Evolutionary conservation across 2,329 filamentous ascomycete genomes (phyloP).

Genomic region (Phialemonium atrogriseum): DNA sequence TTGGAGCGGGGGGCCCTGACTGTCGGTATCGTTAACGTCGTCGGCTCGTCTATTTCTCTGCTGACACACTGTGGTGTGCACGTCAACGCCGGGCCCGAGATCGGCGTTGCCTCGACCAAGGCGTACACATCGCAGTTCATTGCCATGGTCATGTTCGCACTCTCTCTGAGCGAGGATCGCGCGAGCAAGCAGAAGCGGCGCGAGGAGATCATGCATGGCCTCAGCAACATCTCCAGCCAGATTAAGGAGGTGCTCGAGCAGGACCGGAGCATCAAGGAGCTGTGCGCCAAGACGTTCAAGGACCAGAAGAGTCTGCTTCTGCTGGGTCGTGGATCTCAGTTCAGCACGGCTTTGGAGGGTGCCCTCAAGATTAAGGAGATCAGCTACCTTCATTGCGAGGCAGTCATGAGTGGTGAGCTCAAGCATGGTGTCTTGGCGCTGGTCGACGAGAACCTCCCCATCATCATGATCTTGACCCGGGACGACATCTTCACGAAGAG

Average conservation of each 20-base stretch:
- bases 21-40: slow-evolving; percentile 96
- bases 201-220: slow-evolving; percentile 92
- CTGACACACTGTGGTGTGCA: slow-evolving; percentile 99
- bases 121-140: slow-evolving; percentile 99
- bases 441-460: slow-evolving; percentile 96
- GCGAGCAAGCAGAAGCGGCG: slow-evolving; percentile 88
- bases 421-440: slow-evolving; percentile 98
- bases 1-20: slow-evolving; percentile 94
- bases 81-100: slow-evolving; percentile 97
- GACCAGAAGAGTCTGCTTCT: slow-evolving; percentile 94
- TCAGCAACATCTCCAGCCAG: slow-evolving; percentile 78
- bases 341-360: slow-evolving; percentile 93
- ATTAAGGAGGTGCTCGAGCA: slow-evolving; percentile 88
- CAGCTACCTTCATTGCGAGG: slow-evolving; percentile 98
- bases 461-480: slow-evolving; percentile 98
- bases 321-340: slow-evolving; percentile 90
- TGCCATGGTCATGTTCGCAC: slow-evolving; percentile 99
- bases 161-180: slow-evolving; percentile 93
- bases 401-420: slow-evolving; percentile 98
- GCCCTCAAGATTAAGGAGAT: slow-evolving; percentile 99
- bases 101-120: slow-evolving; percentile 98
- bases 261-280: slow-evolving; percentile 86
- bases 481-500: slow-evolving; percentile 97
- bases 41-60: slow-evolving; percentile 96
- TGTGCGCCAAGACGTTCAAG: slow-evolving; percentile 89